Percentiles rank a stretch among this genome's conserved stretches.
phyloP scores from a whole-genome alignment of 2,329 filamentous ascomycete species.

The Colletotrichum tropicale region DNA sequence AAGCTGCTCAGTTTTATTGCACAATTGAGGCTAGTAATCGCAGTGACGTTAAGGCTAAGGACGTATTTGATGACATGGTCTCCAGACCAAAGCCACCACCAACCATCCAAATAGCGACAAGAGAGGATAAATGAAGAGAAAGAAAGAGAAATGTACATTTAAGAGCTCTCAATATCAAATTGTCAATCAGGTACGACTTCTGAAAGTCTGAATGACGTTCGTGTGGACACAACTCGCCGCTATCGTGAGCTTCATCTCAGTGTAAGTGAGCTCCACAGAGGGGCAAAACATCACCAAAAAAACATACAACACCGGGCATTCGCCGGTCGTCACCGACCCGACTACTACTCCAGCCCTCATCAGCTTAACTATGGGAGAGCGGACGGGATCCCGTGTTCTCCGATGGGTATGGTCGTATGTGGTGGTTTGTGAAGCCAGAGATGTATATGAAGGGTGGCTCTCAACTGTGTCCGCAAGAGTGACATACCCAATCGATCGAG shows the following conservation, averaged over 20 bases:
- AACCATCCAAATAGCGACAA: not conserved
- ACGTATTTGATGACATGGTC: not conserved
- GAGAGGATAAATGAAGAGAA: not conserved
- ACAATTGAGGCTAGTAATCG: not conserved
- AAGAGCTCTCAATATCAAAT: not conserved
- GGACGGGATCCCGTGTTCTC: conserved; percentile 12
- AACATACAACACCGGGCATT: conserved; percentile 12
- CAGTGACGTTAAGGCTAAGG: not conserved
- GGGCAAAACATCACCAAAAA: not conserved
- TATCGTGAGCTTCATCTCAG: not conserved
- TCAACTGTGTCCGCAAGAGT: not conserved
- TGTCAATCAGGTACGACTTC: not conserved
- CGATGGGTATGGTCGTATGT: conserved; percentile 13
- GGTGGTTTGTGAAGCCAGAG: fast-evolving
- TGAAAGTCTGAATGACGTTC: not conserved
- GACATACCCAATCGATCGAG: not conserved
- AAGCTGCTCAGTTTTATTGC: not conserved
- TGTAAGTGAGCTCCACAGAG: not conserved
- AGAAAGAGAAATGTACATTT: not conserved
- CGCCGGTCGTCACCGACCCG: conserved; percentile 12
- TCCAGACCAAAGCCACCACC: not conserved
- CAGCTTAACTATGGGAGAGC: conserved; percentile 7
- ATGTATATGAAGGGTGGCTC: not conserved
- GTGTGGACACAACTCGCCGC: not conserved
- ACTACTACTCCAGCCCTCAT: conserved; percentile 5